Evolutionary conservation across 1,284 basidiomycete genomes (phyloP).

Genomic region (Ganoderma sinense): DNA sequence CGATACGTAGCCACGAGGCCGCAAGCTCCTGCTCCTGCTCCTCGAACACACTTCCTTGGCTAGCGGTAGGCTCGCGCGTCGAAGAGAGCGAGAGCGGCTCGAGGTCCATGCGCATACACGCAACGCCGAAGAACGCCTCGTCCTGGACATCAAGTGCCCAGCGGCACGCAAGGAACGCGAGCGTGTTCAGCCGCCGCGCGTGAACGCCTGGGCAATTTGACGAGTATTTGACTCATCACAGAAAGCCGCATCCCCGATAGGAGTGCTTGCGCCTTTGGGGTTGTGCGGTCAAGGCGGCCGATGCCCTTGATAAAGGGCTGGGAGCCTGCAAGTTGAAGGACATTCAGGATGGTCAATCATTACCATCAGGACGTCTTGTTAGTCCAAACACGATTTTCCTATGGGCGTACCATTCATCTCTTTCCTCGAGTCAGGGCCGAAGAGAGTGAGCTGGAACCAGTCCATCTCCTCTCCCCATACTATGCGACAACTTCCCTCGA

Average conservation of each 20-base stretch:
- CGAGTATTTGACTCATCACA: background rate
- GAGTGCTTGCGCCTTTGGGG: background rate
- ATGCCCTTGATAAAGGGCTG: background rate
- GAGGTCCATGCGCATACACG: constrained; percentile 13
- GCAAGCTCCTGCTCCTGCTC: constrained; percentile 15
- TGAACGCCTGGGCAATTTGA: constrained; percentile 6
- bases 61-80: background rate
- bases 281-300: background rate
- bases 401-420: constrained; percentile 17
- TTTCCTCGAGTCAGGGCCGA: constrained; percentile 16
- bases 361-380: too few relatives aligned
- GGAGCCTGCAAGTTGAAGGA: background rate
- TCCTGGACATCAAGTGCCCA: constrained; percentile 22
- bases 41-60: background rate
- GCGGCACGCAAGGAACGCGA: constrained; percentile 20
- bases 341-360: too few relatives aligned
- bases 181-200: constrained; percentile 18
- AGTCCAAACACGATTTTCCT: background rate
- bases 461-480: constrained; percentile 18
- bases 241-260: constrained; percentile 11
- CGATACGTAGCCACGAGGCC: constrained; percentile 16
- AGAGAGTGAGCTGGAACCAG: constrained; percentile 23
- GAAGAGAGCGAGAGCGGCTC: constrained; percentile 21
- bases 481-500: too few relatives aligned
- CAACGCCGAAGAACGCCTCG: constrained; percentile 21